These are phyloP conservation scores for Chloranthus sessilifolius DNA, from an alignment of 164 flowering plant species.

Conservation along the genomic window DNA sequence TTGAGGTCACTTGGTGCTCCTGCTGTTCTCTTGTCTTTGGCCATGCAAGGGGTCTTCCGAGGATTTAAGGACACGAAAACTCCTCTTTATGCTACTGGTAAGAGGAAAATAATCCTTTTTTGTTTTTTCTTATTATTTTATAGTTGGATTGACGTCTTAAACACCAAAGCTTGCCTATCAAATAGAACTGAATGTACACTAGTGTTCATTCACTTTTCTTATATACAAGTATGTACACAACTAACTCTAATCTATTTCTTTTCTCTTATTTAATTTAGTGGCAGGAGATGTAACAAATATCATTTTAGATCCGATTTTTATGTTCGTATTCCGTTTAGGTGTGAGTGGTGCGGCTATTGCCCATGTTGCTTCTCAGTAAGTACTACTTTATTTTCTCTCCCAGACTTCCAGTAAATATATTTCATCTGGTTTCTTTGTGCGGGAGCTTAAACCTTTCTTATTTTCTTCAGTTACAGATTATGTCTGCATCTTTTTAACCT, in stretches of 20 bases:
- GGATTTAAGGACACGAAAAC: conserved; percentile 62
- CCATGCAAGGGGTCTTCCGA: conserved; percentile 61
- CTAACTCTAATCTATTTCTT: conserved; percentile 5
- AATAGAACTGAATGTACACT: too few relatives aligned
- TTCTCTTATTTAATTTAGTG: conserved; percentile 32
- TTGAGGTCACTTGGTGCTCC: conserved; percentile 62
- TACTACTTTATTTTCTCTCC: neutral
- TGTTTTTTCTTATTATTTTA: neutral
- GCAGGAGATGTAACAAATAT: conserved; percentile 70
- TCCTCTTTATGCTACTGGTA: conserved; percentile 59
- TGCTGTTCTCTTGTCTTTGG: conserved; percentile 60
- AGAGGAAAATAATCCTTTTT: conserved; percentile 2
- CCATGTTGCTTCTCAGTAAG: conserved; percentile 96
- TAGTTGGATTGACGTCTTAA: too few relatives aligned
- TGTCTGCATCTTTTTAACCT: too few relatives aligned
- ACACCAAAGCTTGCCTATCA: too few relatives aligned
- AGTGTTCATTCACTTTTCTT: too few relatives aligned
- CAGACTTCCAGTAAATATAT: conserved; percentile 4
- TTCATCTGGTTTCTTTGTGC: neutral
- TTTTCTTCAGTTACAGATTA: neutral
- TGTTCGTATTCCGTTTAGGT: conserved; percentile 53
- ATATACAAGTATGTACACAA: too few relatives aligned
- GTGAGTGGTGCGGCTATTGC: conserved; percentile 97
- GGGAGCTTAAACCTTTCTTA: neutral
- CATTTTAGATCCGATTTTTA: conserved; percentile 77